Evolutionary conservation across 306 rosid species (phyloP).

Genomic region (Clitoria ternatea): DNA sequence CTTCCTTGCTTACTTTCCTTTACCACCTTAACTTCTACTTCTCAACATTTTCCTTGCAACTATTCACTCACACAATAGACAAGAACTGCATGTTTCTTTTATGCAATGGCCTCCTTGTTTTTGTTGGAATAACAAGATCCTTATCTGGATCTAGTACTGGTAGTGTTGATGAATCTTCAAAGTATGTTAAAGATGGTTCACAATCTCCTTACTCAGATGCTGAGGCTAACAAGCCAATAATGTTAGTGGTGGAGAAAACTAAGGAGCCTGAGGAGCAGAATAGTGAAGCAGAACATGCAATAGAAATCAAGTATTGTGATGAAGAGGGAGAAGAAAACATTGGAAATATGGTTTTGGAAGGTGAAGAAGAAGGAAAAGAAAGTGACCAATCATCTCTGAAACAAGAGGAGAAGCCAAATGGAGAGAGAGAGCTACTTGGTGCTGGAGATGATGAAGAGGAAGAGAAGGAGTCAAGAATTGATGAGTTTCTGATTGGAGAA

Average conservation of each 20-base stretch:
- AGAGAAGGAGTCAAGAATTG: background rate
- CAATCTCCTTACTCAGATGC: background rate
- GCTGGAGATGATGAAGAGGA: slow-evolving; percentile 18
- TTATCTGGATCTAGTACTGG: slow-evolving; percentile 28
- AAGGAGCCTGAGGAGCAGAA: background rate
- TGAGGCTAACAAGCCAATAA: slow-evolving; percentile 22
- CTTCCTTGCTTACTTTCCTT: slow-evolving; percentile 35
- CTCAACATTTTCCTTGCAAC: slow-evolving; percentile 42
- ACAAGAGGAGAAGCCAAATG: slow-evolving; percentile 18
- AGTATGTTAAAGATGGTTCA: slow-evolving; percentile 19
- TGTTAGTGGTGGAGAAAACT: slow-evolving; percentile 8
- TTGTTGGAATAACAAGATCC: slow-evolving; percentile 49
- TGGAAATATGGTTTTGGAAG: background rate
- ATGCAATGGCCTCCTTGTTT: slow-evolving; percentile 60
- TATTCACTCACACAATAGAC: slow-evolving; percentile 59
- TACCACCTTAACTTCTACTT: slow-evolving; percentile 40
- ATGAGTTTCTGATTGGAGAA: slow-evolving; percentile 21
- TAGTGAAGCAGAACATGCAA: slow-evolving; percentile 17
- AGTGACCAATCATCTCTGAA: background rate
- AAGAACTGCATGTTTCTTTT: slow-evolving; percentile 66
- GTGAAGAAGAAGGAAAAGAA: slow-evolving; percentile 13
- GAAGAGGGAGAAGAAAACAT: slow-evolving; percentile 14
- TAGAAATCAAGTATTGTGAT: slow-evolving; percentile 3
- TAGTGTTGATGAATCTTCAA: slow-evolving; percentile 16
- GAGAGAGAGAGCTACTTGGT: slow-evolving; percentile 1